phyloP scores from a whole-genome alignment of 2,329 filamentous ascomycete species.

The Rutstroemia sp. region DNA sequence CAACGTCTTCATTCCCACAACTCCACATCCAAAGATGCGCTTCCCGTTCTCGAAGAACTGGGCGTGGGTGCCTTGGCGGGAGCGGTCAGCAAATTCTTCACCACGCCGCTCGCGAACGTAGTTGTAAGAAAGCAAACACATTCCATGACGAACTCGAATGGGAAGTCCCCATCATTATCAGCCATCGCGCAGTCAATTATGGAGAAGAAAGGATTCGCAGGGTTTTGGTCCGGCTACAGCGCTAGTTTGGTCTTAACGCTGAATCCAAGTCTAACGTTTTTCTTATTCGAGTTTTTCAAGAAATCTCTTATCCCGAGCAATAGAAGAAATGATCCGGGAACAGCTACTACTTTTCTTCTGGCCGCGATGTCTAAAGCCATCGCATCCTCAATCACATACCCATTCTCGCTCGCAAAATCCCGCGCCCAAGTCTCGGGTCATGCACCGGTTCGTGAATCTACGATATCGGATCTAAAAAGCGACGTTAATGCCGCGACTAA shows the following conservation, averaged over 20 bases:
- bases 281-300: slow-evolving; percentile 68
- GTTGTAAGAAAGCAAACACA: slow-evolving; percentile 76
- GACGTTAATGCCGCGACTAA: slow-evolving; percentile 26
- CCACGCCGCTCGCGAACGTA: slow-evolving; percentile 74
- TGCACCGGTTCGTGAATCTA: slow-evolving; percentile 1
- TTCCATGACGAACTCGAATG: slow-evolving; percentile 38
- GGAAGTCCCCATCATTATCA: slow-evolving; percentile 29
- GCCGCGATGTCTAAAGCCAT: slow-evolving; percentile 74
- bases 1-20: slow-evolving; percentile 33
- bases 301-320: slow-evolving; percentile 47
- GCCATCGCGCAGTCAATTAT: slow-evolving; percentile 59
- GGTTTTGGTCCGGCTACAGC: slow-evolving; percentile 85
- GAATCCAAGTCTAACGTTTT: slow-evolving; percentile 81
- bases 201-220: slow-evolving; percentile 61
- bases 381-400: slow-evolving; percentile 73
- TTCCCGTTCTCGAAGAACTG: slow-evolving; percentile 66
- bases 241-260: slow-evolving; percentile 72
- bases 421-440: slow-evolving; percentile 49
- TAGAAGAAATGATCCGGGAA: slow-evolving; percentile 44
- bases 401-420: slow-evolving; percentile 78
- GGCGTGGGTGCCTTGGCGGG: slow-evolving; percentile 67
- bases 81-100: slow-evolving; percentile 66
- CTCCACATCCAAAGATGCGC: slow-evolving; percentile 30
- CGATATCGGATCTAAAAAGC: slow-evolving; percentile 24
- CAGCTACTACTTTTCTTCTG: slow-evolving; percentile 52